A percentile compares a stretch with the other conserved stretches of the same genome.
phyloP scores from a whole-genome alignment of 1,284 basidiomycete genomes.

The Xerocomus amazonicus region DNA sequence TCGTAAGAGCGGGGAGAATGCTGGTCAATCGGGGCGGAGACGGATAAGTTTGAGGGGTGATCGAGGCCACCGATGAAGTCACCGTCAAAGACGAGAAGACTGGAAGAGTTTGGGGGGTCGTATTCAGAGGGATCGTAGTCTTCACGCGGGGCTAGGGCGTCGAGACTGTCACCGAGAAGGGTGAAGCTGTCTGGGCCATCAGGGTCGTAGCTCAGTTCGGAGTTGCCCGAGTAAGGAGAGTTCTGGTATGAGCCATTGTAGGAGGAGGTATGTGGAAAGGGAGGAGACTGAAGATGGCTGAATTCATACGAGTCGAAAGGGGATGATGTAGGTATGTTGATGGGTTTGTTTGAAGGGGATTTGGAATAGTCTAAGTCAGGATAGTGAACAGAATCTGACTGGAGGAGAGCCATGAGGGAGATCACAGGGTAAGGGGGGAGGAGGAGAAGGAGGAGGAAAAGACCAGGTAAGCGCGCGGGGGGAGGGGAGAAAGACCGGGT shows the following conservation, averaged over 20 bases:
- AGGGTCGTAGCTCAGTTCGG: constrained; percentile 57
- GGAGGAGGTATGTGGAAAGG: constrained; percentile 48
- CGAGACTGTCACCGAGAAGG: constrained; percentile 40
- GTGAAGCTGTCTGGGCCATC: constrained; percentile 41
- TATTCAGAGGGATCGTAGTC: constrained; percentile 69
- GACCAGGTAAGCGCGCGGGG: constrained; percentile 20
- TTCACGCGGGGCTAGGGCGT: constrained; percentile 34
- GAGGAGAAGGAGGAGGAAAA: not conserved
- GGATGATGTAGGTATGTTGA: constrained; percentile 19
- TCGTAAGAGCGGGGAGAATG: constrained; percentile 45
- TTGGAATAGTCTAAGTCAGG: constrained; percentile 25
- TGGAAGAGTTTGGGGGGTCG: constrained; percentile 50
- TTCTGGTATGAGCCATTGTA: constrained; percentile 58
- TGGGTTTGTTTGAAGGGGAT: constrained; percentile 30
- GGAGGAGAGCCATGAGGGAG: constrained; percentile 26
- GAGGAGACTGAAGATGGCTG: constrained; percentile 33
- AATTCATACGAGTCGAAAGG: constrained; percentile 39
- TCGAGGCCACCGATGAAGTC: constrained; percentile 43
- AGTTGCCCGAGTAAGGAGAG: constrained; percentile 64
- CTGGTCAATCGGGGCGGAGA: constrained; percentile 40
- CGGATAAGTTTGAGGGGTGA: constrained; percentile 35
- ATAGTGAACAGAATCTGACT: constrained; percentile 21
- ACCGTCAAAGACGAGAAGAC: constrained; percentile 57
- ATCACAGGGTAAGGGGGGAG: not conserved
- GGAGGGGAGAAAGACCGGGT: constrained; percentile 22